Evolutionary conservation across 2,329 filamentous ascomycete genomes (phyloP), one percentile per base, ranked within the genome.

Genomic region (Colletotrichum falcatum): DNA sequence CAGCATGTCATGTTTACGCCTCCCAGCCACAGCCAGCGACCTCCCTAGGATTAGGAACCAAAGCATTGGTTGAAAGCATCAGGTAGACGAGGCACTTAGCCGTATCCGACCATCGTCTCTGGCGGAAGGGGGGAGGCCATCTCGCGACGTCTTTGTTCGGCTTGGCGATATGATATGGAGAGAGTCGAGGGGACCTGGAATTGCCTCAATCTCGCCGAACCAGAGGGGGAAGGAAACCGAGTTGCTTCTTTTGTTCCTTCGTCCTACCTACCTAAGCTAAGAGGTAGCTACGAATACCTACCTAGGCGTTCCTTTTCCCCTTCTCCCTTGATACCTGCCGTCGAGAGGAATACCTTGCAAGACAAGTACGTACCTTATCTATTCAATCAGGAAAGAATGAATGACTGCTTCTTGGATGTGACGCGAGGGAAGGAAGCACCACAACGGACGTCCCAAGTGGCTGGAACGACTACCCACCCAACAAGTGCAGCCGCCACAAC

Each of bases 21-120:
- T 46, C 30, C 23, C 56, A 23, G 28, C 39, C n/a, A 14, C n/a
- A n/a, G 20, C 28, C 12, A 30, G 11, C 18, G 20, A 11, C 35
- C 35, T 37, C 23, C 37, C 37, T 39, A 5, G 14, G 20, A 26
- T 28, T 37, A 20, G 16, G n/a, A n/a, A n/a, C n/a, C n/a, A 37
- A 23, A 16, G 30, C 14, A 23, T 37, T 37, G 51, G 30, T 55
- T 16, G 51, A 5, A 54, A 20, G 51, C 2, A 35, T 23, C 30
- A 14, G 28, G 39, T 39, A 59, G 48, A 55, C n/a, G n/a, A n/a
- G 58, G 46, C 18, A 30, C 26, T 56, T 49, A 63, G 39, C 65
- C 65, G 65, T 44, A 51, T 59, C 42, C 55, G 37, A 30, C 23
- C 7, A 23, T n/a, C 23, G 55, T 37, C 53, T 55, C 37, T 18